phyloP scores from a whole-genome alignment of 176 grass and related monocot genomes.

The Alopecurus myosuroides region DNA sequence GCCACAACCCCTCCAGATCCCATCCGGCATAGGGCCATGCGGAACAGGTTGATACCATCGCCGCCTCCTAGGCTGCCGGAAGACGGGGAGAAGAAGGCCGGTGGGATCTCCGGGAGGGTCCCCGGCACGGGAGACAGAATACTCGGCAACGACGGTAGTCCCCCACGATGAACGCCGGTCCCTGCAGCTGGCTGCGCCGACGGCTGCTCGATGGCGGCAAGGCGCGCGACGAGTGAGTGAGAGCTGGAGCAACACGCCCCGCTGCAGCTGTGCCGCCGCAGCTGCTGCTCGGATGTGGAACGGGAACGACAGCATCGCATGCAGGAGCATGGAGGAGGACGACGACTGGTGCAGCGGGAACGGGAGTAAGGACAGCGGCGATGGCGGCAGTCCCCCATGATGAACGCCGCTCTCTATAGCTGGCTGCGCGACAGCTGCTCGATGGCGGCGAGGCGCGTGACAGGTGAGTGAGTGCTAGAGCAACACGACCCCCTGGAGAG shows the following conservation, averaged over 20 bases:
- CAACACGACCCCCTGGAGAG: background rate
- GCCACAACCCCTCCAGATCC: too few species aligned
- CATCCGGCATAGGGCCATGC: too few species aligned
- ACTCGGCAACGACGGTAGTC: background rate
- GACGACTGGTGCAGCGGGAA: background rate
- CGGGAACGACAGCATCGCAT: background rate
- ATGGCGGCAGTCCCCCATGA: too few species aligned
- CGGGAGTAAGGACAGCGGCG: background rate
- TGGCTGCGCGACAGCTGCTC: too few species aligned
- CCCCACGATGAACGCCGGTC: background rate
- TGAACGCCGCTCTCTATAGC: too few species aligned
- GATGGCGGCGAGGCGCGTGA: too few species aligned
- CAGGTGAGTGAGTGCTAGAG: background rate
- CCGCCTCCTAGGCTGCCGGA: background rate
- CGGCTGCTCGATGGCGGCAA: conserved; percentile 16
- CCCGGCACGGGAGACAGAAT: conserved; percentile 25
- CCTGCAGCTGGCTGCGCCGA: background rate
- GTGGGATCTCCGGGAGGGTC: background rate
- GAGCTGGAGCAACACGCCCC: background rate
- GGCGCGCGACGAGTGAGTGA: conserved; percentile 10
- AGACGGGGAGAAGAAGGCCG: conserved; percentile 29
- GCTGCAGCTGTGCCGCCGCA: background rate
- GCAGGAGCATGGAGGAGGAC: background rate
- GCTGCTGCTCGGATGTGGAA: background rate
- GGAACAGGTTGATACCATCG: too few species aligned